phyloP scores from a whole-genome alignment of 225 moss, liverwort and hornwort species.

The Anthoceros angustus region DNA sequence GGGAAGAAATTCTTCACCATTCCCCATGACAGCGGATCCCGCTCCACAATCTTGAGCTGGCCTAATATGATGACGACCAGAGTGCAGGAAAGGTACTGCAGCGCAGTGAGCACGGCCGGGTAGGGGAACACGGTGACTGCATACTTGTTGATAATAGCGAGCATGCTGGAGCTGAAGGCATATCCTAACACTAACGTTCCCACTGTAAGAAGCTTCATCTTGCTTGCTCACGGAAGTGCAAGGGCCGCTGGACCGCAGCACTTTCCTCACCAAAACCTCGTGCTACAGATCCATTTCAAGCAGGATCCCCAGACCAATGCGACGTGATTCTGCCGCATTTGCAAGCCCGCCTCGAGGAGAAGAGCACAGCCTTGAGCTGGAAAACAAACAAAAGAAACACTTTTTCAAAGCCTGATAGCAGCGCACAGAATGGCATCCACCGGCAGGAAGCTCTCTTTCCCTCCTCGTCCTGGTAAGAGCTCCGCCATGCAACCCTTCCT shows the following conservation, averaged over 20 bases:
- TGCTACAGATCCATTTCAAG: background rate
- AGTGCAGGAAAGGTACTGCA: conserved; percentile 62
- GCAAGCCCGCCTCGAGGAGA: background rate
- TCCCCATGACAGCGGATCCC: conserved; percentile 38
- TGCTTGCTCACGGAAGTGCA: background rate
- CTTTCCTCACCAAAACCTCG: background rate
- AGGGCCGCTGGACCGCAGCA: background rate
- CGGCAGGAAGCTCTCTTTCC: too few species aligned
- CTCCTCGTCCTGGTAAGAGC: too few species aligned
- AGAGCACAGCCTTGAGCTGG: background rate
- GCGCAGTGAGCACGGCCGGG: conserved; percentile 57
- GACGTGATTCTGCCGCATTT: background rate
- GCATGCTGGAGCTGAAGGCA: conserved; percentile 60
- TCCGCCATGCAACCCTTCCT: too few species aligned
- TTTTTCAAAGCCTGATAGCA: background rate
- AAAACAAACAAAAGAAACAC: background rate
- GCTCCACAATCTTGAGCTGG: conserved; percentile 30
- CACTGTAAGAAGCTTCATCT: background rate
- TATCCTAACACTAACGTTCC: conserved; percentile 26
- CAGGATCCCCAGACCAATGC: background rate
- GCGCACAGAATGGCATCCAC: too few species aligned
- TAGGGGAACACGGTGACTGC: conserved; percentile 78
- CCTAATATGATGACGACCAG: conserved; percentile 46
- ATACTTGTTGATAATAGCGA: conserved; percentile 92
- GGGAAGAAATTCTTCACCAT: conserved; percentile 77